These are phyloP conservation scores for Setaria viridis DNA, from an alignment of 202 grass and related monocot species.

Conservation along the genomic window DNA sequence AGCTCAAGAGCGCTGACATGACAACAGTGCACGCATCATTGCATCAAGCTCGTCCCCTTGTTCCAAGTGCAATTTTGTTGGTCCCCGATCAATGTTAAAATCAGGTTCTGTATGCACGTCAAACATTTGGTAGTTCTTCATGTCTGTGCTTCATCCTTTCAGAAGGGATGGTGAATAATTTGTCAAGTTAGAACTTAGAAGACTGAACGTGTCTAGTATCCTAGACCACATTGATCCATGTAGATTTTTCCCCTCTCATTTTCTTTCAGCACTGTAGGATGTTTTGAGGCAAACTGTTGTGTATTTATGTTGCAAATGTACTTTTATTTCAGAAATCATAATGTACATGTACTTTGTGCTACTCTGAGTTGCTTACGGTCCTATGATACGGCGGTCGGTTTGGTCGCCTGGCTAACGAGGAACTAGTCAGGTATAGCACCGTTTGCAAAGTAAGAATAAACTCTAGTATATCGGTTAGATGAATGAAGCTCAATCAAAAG, in stretches of 20 bases:
- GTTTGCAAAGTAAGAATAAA: constrained; percentile 5
- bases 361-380: not conserved
- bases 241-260: not conserved
- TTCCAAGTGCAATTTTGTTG: not conserved
- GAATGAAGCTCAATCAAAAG: not conserved
- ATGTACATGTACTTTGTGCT: not conserved
- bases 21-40: not conserved
- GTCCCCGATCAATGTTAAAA: not conserved
- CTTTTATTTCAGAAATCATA: constrained; percentile 16
- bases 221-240: not conserved
- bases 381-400: not conserved
- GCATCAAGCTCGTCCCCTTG: not conserved
- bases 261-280: not conserved
- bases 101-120: not conserved
- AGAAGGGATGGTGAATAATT: constrained; percentile 20
- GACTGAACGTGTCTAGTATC: not conserved
- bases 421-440: not conserved
- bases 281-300: not conserved
- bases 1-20: not conserved
- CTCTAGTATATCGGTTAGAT: not conserved
- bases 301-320: not conserved
- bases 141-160: constrained; percentile 10
- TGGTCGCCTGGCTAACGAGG: not conserved
- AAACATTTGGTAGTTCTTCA: not conserved
- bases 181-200: not conserved